A percentile compares a stretch with the other conserved stretches of the same genome.
Evolutionary conservation across 2,329 filamentous ascomycete genomes (phyloP).

Genomic region (Zymoseptoria tritici): DNA sequence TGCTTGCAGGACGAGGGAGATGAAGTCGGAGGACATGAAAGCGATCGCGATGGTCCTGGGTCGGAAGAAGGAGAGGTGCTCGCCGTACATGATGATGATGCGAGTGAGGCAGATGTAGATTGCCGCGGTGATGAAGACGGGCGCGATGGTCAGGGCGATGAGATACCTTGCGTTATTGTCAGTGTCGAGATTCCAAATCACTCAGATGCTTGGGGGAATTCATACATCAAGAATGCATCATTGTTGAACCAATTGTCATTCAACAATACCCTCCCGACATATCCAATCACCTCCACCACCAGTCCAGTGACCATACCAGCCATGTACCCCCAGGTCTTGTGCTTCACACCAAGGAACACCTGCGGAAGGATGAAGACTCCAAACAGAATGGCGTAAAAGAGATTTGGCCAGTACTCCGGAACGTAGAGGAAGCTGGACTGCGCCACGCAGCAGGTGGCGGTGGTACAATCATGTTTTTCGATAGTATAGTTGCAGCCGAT

Average conservation of each 20-base stretch:
- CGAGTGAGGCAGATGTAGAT: conserved; percentile 54
- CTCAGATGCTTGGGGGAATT: too few relatives aligned
- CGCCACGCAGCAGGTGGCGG: conserved; percentile 26
- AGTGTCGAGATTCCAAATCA: too few relatives aligned
- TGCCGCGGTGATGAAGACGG: conserved; percentile 49
- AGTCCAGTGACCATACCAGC: conserved; percentile 41
- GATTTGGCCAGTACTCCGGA: conserved; percentile 37
- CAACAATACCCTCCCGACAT: conserved; percentile 48
- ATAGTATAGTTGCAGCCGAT: conserved; percentile 17
- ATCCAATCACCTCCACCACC: conserved; percentile 48
- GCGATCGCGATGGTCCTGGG: conserved; percentile 42
- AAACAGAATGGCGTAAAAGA: conserved; percentile 48
- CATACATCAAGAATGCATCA: conserved; percentile 19
- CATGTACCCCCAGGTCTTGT: conserved; percentile 50
- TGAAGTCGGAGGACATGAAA: conserved; percentile 50
- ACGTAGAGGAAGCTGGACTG: conserved; percentile 46
- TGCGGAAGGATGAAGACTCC: conserved; percentile 43
- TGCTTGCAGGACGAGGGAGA: conserved; percentile 50
- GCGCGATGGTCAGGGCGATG: conserved; percentile 50
- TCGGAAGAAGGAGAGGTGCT: conserved; percentile 14
- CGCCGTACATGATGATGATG: conserved; percentile 49
- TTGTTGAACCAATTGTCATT: conserved; percentile 45
- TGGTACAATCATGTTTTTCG: conserved; percentile 16
- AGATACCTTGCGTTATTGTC: conserved; percentile 34
- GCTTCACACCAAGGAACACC: conserved; percentile 42